Evolutionary conservation across 164 flowering plant genomes (phyloP).

Genomic region (Dillenia turbinata): DNA sequence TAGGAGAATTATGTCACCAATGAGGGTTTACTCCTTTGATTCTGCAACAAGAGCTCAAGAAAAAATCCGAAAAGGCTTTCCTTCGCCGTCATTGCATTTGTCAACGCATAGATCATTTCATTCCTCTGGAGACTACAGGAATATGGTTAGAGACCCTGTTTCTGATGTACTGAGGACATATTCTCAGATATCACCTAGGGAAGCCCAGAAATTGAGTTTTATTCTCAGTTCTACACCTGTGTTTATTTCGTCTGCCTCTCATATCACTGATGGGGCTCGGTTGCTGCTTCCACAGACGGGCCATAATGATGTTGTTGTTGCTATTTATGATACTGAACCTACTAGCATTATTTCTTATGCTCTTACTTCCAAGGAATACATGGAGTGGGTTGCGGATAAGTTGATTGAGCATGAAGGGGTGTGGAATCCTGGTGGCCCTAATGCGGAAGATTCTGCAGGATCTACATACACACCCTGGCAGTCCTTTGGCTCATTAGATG

Average conservation of each 20-base stretch:
- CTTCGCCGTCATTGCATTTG: conserved; percentile 52
- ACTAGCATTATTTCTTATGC: conserved; percentile 90
- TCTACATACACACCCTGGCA: conserved; percentile 49
- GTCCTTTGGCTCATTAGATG: conserved; percentile 57
- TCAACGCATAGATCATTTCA: conserved; percentile 73
- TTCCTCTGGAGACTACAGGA: conserved; percentile 75
- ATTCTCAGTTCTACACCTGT: conserved; percentile 38
- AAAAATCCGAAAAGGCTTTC: conserved; percentile 39
- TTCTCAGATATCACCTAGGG: conserved; percentile 43
- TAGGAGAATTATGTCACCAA: conserved; percentile 44
- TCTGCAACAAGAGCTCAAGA: conserved; percentile 75
- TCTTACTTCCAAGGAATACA: conserved; percentile 71
- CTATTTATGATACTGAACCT: conserved; percentile 91
- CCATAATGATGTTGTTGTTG: conserved; percentile 50
- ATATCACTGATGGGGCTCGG: conserved; percentile 54
- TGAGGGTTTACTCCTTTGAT: conserved; percentile 88
- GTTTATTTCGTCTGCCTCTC: conserved; percentile 49
- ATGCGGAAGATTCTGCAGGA: conserved; percentile 26
- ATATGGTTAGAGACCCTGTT: conserved; percentile 72
- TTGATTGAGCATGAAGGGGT: conserved; percentile 31
- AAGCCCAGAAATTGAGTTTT: conserved; percentile 44
- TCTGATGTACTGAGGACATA: conserved; percentile 37
- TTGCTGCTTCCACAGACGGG: conserved; percentile 57
- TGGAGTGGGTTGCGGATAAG: conserved; percentile 55
- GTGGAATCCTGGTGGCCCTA: conserved; percentile 22